A percentile compares a stretch with the other conserved stretches of the same genome.
phyloP scores from a whole-genome alignment of 208 protist genomes.

The Wallacemonas sp. region DNA sequence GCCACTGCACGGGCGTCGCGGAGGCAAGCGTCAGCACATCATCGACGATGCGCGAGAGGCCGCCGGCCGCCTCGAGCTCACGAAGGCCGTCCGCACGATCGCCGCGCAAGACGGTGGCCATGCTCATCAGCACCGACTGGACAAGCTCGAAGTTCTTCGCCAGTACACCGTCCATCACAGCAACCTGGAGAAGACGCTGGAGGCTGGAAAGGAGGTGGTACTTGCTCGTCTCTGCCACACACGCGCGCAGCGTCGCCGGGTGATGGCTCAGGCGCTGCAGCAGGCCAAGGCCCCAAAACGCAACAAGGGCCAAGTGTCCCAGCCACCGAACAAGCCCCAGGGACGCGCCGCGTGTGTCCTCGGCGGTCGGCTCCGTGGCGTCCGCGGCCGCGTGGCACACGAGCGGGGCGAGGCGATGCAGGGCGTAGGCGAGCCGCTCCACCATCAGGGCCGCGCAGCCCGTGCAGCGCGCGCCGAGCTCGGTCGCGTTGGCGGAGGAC shows the following conservation, averaged over 20 bases:
- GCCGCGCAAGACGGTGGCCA: slow-evolving; percentile 27
- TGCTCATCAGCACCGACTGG: slow-evolving; percentile 33
- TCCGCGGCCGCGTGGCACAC: no score
- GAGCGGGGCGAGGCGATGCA: slow-evolving; percentile 12
- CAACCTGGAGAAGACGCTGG: slow-evolving; percentile 10
- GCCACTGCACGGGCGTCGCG: slow-evolving; percentile 46
- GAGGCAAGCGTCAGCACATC: slow-evolving; percentile 45
- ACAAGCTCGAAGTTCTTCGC: slow-evolving; percentile 29
- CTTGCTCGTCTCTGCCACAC: not conserved
- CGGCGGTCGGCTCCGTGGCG: no score
- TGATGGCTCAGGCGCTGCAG: slow-evolving; percentile 34
- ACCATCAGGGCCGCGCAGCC: slow-evolving; percentile 29
- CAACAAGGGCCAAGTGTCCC: slow-evolving; percentile 36
- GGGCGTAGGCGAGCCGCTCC: slow-evolving; percentile 21
- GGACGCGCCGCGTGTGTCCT: slow-evolving; percentile 17
- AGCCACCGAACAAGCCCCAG: slow-evolving; percentile 35
- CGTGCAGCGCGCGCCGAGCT: slow-evolving; percentile 31
- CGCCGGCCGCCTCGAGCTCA: slow-evolving; percentile 38
- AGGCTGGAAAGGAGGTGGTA: slow-evolving; percentile 6
- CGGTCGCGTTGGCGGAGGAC: slow-evolving; percentile 28
- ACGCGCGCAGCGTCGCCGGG: not conserved
- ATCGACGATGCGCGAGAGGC: slow-evolving; percentile 40
- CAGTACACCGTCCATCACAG: not conserved
- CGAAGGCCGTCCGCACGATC: slow-evolving; percentile 20
- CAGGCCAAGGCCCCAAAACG: slow-evolving; percentile 46